Conservation (phyloP, 2,329 filamentous ascomycete genomes). For the Aspergillus aculeatinus region DNA sequence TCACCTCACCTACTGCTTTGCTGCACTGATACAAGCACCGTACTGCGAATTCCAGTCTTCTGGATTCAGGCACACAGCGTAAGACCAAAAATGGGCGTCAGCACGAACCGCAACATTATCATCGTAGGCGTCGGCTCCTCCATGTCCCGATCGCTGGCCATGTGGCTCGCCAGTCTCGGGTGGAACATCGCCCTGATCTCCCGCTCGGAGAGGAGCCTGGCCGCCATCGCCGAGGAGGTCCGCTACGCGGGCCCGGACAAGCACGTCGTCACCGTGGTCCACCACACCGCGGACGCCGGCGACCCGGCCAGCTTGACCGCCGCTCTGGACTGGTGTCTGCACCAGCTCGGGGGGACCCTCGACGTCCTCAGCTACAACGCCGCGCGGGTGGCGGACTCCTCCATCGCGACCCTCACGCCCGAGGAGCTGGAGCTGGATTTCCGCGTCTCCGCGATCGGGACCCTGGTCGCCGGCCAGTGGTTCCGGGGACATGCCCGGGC, state of each 20-base stretch:
- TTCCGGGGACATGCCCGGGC: not conserved
- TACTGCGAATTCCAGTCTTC: not conserved
- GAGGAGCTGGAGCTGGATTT: constrained; percentile 3
- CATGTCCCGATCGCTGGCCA: constrained; percentile 9
- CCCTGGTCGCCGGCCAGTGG: constrained; percentile 5
- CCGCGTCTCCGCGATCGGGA: not conserved
- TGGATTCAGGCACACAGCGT: not conserved
- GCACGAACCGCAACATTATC: constrained; percentile 8
- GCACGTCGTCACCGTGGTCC: not conserved
- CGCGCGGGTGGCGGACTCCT: not conserved
- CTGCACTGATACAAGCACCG: not conserved
- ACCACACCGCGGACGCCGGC: not conserved
- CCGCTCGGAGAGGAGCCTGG: constrained; percentile 2
- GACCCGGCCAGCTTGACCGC: not conserved
- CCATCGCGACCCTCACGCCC: not conserved
- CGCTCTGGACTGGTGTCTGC: constrained; percentile 5
- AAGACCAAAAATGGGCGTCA: constrained; percentile 8
- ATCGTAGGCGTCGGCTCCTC: constrained; percentile 8
- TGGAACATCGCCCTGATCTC: constrained; percentile 9
- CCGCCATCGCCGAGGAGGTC: constrained; percentile 4
- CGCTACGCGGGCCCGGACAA: not conserved
- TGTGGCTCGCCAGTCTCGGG: constrained; percentile 7
- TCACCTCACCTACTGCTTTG: too few species aligned
- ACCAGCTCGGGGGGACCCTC: not conserved
- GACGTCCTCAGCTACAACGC: constrained; percentile 7